phyloP scores from a whole-genome alignment of 805 yeast genomes.

The Lachancea thermotolerans region DNA sequence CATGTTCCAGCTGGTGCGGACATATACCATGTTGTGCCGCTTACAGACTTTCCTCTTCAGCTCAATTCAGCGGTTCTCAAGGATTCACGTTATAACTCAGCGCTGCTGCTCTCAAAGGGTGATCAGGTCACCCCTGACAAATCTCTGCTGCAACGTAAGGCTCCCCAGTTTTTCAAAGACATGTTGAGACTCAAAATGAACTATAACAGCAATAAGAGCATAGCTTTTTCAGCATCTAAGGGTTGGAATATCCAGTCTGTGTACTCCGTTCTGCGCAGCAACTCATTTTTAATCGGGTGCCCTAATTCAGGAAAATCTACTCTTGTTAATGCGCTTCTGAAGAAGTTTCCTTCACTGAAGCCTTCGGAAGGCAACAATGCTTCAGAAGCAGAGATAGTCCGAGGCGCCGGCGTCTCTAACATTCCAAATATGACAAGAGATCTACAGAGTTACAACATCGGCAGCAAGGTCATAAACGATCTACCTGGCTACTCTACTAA shows the following conservation, averaged over 20 bases:
- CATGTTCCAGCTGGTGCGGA: slow-evolving; percentile 38
- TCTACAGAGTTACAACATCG: slow-evolving; percentile 35
- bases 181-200: slow-evolving; percentile 27
- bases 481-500: slow-evolving; percentile 35
- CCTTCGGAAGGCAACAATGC: slow-evolving; percentile 9
- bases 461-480: slow-evolving; percentile 30
- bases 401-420: slow-evolving; percentile 33
- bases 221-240: slow-evolving; percentile 22
- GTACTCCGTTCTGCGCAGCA: slow-evolving; percentile 18
- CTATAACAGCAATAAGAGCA: slow-evolving; percentile 22
- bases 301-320: slow-evolving; percentile 69
- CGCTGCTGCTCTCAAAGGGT: slow-evolving; percentile 25
- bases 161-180: slow-evolving; percentile 28
- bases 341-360: slow-evolving; percentile 19
- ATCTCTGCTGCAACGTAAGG: slow-evolving; percentile 19
- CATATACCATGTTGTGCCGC: slow-evolving; percentile 56
- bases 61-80: slow-evolving; percentile 30
- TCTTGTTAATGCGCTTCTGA: slow-evolving; percentile 44
- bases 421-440: slow-evolving; percentile 71
- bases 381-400: slow-evolving; percentile 8
- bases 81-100: slow-evolving; percentile 8
- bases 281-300: slow-evolving; percentile 52
- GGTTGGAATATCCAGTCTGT: slow-evolving; percentile 26
- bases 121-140: slow-evolving; percentile 28
- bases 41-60: slow-evolving; percentile 67